Evolutionary conservation across 257 asterid genomes (phyloP), one percentile per base, ranked within the genome.

Genomic region (Solanum pimpinellifolium): DNA sequence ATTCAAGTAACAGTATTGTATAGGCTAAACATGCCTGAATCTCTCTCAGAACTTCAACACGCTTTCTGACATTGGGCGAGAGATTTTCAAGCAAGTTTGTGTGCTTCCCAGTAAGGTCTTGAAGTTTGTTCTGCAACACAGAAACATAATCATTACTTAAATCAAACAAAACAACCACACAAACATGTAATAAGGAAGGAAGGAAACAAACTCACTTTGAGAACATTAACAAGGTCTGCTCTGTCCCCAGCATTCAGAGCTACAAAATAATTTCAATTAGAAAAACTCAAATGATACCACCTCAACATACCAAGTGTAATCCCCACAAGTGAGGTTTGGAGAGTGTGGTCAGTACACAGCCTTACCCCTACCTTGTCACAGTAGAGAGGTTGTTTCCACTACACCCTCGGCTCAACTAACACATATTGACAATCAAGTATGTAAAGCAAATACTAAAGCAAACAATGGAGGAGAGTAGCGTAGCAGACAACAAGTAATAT

Each of bases 211-310:
- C 93, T 59, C 47, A 94, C 98, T 92, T 95, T 94, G 33, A 95
- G 94, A 47, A 93, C 97, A 90, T 91, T 93, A 69, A 94, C 98
- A 69, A 95, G 93, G 92, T 92, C 97, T 37, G 94, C 95, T 86
- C 92, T 93, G 69, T 90, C 95, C 62, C 87, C 97, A 13, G 97
- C 91, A 85, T 91, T 92, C 90, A 95, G 77, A 87, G 96, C 98
- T 94, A 76, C 92, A 91, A 35, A 86, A 89, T 15, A 7, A 20
- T 12, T 60, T 83, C 82, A 39, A 84, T 60, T 27, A 86, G 87
- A 84, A 83, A 77, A 44, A 72, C 33, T 2, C 72, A n/a, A 65
- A 65, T n/a, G 4, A n/a, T n/a, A 65, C 33, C n/a, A 65, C 31
- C n/a, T 23, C 70, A 62, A 62, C 16, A 65, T 65, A 65, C 59